These are phyloP conservation scores for Solanum pimpinellifolium DNA, from an alignment of 257 asterid genomes.

Conservation along the genomic window DNA sequence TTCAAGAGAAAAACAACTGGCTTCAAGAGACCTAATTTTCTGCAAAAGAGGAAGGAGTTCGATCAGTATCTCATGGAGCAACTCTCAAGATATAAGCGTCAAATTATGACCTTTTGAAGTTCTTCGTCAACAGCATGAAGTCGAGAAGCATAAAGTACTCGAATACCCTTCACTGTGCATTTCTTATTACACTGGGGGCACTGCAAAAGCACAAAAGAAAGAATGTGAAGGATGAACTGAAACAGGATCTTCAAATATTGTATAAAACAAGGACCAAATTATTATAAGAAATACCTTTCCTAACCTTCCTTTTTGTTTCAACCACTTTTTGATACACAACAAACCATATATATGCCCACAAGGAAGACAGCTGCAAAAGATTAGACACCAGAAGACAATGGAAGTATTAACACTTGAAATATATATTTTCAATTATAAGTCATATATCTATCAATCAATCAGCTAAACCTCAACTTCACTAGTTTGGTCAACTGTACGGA, in stretches of 20 bases:
- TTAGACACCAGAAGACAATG: neutral
- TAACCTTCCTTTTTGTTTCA: conserved; percentile 37
- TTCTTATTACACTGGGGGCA: conserved; percentile 88
- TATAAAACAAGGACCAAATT: neutral
- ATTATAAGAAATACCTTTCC: conserved; percentile 43
- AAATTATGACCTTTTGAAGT: conserved; percentile 54
- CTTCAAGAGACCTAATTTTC: conserved; percentile 55
- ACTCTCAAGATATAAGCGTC: neutral
- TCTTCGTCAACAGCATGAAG: conserved; percentile 52
- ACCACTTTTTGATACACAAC: conserved; percentile 84
- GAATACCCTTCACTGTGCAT: conserved; percentile 51
- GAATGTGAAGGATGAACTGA: neutral
- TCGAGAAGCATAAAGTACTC: conserved; percentile 65
- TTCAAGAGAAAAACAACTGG: conserved; percentile 50
- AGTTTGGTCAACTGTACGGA: neutral
- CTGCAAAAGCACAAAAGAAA: conserved; percentile 18
- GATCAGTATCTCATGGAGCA: neutral
- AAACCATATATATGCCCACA: conserved; percentile 85
- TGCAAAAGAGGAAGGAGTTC: conserved; percentile 19
- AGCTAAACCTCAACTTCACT: neutral
- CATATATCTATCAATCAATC: neutral
- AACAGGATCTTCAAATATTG: neutral
- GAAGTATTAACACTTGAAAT: neutral
- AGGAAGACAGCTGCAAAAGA: conserved; percentile 65
- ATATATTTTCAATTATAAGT: neutral